Evolutionary conservation across 371 early-diverging fungal genomes (phyloP).

Genomic region (Rhizopus arrhizus): DNA sequence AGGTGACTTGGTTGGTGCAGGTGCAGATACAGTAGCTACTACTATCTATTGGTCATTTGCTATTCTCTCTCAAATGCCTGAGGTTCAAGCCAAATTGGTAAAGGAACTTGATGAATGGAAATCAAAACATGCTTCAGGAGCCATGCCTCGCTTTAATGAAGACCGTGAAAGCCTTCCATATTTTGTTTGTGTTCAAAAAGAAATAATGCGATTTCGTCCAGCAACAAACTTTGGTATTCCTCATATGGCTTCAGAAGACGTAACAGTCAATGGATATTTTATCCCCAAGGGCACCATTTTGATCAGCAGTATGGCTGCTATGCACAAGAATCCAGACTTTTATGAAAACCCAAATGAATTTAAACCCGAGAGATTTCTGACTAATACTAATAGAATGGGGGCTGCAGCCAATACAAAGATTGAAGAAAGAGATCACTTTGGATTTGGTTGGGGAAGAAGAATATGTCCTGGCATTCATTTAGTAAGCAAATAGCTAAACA

Average conservation of each 20-base stretch:
- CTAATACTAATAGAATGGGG: constrained; percentile 1
- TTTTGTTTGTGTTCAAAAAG: constrained; percentile 26
- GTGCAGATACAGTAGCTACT: constrained; percentile 27
- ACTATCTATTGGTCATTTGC: constrained; percentile 20
- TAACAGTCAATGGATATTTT: constrained; percentile 12
- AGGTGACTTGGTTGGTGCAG: constrained; percentile 32
- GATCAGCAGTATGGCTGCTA: constrained; percentile 3
- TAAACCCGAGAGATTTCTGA: constrained; percentile 13
- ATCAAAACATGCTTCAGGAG: constrained; percentile 3
- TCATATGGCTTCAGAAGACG: constrained; percentile 27
- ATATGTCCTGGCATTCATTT: constrained; percentile 17
- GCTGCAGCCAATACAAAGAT: constrained; percentile 6
- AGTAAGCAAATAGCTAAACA: constrained; percentile 4
- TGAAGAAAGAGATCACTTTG: constrained; percentile 6
- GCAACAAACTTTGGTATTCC: constrained; percentile 19
- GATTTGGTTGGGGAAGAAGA: constrained; percentile 18
- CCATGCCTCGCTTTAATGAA: constrained; percentile 22
- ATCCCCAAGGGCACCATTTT: constrained; percentile 13
- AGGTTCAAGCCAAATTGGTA: constrained; percentile 20
- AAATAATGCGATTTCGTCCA: constrained; percentile 30
- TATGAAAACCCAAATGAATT: constrained; percentile 7
- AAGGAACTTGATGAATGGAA: constrained; percentile 23
- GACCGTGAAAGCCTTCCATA: constrained; percentile 24
- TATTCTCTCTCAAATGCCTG: constrained; percentile 25
- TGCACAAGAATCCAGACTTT: constrained; percentile 4